Evolutionary conservation across 345 rosid genomes (phyloP).

Genomic region (Hypericum androsaemum): DNA sequence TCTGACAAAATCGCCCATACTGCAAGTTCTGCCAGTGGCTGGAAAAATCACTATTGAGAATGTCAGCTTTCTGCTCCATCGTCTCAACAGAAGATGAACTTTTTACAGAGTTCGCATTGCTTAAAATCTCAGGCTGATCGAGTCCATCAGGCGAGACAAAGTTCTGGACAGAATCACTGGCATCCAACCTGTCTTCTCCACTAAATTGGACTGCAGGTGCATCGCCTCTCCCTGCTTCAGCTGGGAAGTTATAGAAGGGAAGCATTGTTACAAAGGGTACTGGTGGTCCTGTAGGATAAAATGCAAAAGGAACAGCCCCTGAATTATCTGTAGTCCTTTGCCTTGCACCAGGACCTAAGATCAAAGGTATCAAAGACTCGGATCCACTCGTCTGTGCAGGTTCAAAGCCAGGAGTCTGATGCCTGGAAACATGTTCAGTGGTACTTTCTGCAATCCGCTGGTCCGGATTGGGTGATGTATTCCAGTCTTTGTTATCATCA

Average conservation of each 20-base stretch:
- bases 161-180: background rate
- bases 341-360: conserved; percentile 9
- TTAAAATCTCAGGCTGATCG: conserved; percentile 5
- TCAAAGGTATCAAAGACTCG: conserved; percentile 2
- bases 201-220: conserved; percentile 1
- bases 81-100: conserved; percentile 4
- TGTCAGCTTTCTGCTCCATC: conserved; percentile 14
- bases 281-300: conserved; percentile 18
- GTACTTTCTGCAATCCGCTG: conserved; percentile 6
- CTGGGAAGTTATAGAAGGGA: conserved; percentile 14
- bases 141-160: conserved; percentile 3
- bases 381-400: conserved; percentile 8
- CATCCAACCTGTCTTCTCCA: conserved; percentile 1
- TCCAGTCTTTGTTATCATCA: conserved; percentile 8
- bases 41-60: conserved; percentile 17
- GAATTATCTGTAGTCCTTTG: background rate
- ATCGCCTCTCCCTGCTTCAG: conserved; percentile 10
- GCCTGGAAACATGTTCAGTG: conserved; percentile 9
- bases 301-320: conserved; percentile 4
- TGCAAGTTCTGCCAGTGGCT: conserved; percentile 25
- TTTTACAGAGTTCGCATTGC: conserved; percentile 4
- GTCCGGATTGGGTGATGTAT: conserved; percentile 2
- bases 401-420: conserved; percentile 9
- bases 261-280: conserved; percentile 17
- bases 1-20: conserved; percentile 19